These are phyloP conservation scores for Metschnikowia cerradonensis DNA, from an alignment of 805 yeast species.

Conservation along the genomic window DNA sequence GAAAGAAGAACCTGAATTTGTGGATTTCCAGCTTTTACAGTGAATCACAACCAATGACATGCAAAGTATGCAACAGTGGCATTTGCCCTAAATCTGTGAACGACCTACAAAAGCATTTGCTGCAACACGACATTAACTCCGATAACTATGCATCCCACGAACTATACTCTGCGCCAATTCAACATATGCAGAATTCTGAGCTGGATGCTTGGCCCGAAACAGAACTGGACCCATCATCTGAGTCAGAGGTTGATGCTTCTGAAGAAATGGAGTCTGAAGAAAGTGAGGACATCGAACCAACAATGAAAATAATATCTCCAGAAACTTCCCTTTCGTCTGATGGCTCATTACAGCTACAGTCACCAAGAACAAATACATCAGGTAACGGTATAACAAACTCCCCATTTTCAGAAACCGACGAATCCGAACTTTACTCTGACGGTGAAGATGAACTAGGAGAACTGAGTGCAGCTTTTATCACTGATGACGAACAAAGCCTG, in stretches of 20 bases:
- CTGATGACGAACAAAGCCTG: not conserved
- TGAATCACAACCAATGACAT: not conserved
- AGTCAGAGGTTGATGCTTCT: not conserved
- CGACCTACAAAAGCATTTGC: slow-evolving; percentile 5
- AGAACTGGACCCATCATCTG: not conserved
- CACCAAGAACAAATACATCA: no score
- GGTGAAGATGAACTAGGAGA: no score
- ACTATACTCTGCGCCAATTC: not conserved
- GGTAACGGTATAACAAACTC: no score
- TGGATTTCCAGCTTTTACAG: not conserved
- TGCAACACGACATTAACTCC: slow-evolving; percentile 4
- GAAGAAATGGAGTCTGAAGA: not conserved
- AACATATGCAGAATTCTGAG: not conserved
- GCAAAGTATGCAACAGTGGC: not conserved
- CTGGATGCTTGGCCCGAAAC: not conserved
- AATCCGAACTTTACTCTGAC: no score
- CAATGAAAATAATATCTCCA: not conserved
- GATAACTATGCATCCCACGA: slow-evolving; percentile 1
- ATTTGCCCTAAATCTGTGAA: not conserved
- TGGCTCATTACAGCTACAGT: no score
- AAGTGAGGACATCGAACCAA: not conserved
- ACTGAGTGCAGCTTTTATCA: not conserved
- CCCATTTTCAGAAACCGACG: no score
- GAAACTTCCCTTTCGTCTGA: no score
- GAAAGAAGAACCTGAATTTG: not conserved